Conservation (phyloP, 352 stramenopile species). For the Globisporangium middletonii region DNA sequence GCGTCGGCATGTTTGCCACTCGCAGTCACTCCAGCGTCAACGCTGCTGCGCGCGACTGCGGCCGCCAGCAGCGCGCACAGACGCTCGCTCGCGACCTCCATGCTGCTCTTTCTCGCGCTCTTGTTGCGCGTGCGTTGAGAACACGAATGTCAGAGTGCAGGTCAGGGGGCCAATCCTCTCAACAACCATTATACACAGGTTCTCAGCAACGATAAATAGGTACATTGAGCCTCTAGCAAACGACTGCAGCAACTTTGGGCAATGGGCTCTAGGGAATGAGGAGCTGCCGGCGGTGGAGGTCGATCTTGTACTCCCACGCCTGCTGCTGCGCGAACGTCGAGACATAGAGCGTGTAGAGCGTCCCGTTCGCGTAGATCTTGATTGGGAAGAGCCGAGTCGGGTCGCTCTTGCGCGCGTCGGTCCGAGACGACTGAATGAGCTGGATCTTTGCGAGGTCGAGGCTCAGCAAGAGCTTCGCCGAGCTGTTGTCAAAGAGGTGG, state of each 20-base stretch:
- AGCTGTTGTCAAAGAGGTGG: slow-evolving; percentile 74
- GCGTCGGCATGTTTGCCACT: background rate
- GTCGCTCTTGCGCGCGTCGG: slow-evolving; percentile 34
- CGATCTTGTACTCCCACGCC: slow-evolving; percentile 77
- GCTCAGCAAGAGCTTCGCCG: slow-evolving; percentile 58
- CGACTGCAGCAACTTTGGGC: too few relatives aligned
- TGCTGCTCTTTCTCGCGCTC: slow-evolving; percentile 8
- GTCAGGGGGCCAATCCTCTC: too few relatives aligned
- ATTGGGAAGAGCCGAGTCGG: slow-evolving; percentile 53
- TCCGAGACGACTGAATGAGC: slow-evolving; percentile 42
- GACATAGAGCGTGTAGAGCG: slow-evolving; percentile 70
- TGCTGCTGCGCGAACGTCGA: slow-evolving; percentile 74
- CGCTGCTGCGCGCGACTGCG: slow-evolving; percentile 25
- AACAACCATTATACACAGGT: slow-evolving; percentile 4
- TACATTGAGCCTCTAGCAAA: background rate
- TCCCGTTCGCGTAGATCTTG: slow-evolving; percentile 66
- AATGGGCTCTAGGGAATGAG: slow-evolving; percentile 43
- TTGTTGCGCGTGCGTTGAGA: too few relatives aligned
- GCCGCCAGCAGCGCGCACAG: slow-evolving; percentile 36
- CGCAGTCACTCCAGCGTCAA: background rate
- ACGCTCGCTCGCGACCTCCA: slow-evolving; percentile 34
- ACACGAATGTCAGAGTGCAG: too few relatives aligned
- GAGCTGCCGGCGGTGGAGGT: slow-evolving; percentile 60
- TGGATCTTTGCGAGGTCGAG: slow-evolving; percentile 78
- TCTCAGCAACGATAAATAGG: background rate